Conservation (phyloP, 1,284 basidiomycete species). For the Moesziomyces sp. region DNA sequence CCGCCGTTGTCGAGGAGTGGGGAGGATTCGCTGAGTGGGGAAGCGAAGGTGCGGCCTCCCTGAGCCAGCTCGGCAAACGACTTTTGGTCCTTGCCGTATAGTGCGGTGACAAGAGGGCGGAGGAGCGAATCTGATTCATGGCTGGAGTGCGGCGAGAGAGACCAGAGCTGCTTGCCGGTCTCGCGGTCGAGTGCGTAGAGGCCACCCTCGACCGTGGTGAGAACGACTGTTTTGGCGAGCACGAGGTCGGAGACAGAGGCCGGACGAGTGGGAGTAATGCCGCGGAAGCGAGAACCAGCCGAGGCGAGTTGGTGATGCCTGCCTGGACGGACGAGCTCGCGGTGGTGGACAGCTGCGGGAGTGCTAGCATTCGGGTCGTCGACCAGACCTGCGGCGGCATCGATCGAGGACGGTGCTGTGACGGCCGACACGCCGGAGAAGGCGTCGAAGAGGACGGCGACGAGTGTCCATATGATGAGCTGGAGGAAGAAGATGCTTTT, state of each 20-base stretch:
- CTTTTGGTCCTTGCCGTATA: constrained; percentile 53
- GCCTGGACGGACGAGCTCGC: constrained; percentile 22
- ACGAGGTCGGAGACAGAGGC: constrained; percentile 70
- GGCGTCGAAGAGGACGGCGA: constrained; percentile 22
- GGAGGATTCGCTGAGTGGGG: constrained; percentile 33
- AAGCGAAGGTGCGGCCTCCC: constrained; percentile 30
- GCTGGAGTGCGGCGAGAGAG: constrained; percentile 38
- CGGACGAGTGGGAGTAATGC: constrained; percentile 25
- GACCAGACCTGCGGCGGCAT: constrained; percentile 3
- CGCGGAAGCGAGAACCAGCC: constrained; percentile 30
- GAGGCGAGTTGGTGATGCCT: constrained; percentile 19
- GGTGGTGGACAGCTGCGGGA: constrained; percentile 10
- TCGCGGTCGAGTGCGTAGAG: constrained; percentile 86
- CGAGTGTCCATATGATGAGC: constrained; percentile 32
- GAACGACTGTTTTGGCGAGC: constrained; percentile 80
- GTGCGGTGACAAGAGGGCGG: constrained; percentile 55
- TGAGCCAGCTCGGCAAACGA: constrained; percentile 57
- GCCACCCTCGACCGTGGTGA: constrained; percentile 88
- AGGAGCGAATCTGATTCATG: constrained; percentile 47
- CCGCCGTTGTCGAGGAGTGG: constrained; percentile 74
- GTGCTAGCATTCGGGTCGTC: constrained; percentile 23
- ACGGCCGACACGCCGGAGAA: constrained; percentile 17
- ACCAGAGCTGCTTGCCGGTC: constrained; percentile 72
- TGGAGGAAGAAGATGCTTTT: constrained; percentile 25
- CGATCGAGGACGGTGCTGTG: neutral